Base-by-base conservation (phyloP, 192 early-diverging fungal genomes). In the Podila horticola region DNA sequence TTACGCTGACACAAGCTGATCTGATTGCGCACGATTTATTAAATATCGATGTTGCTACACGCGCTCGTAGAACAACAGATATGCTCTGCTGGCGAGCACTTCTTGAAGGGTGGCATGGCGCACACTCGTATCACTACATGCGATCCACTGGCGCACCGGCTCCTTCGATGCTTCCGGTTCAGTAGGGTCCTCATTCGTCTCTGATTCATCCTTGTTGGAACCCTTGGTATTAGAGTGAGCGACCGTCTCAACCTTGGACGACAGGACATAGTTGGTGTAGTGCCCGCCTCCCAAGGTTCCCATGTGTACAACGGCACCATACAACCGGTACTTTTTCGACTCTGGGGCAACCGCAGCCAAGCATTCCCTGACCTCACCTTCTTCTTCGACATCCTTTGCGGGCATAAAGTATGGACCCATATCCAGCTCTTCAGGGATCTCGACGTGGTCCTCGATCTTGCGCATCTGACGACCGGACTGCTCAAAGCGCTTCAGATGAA, bases 401-500 rank as follows among this genome's bases (percentile, higher is more conserved):
- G 83, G 82, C 10, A 85, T 62, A 33, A 81, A 72, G 45, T 77
- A 87, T 2, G 79, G 74, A 2, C 51, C 38, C 71, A 87, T 75
- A 34, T 87, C 84, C 12, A 87, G 34, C 50, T 74, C 69, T n/a
- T 71, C 75, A 2, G 83, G 79, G 58, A 87, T 82, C 1, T 69
- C 72, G 13, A 87, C 82, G 57, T 74, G 67, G 33, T 84, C 81
- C 28, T 87, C 79, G 26, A 87, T 75, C 62, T 87, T 87, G 63
- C 75, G 83, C 68, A 82, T 85, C 57, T 64, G 71, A 13, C 83
- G 67, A 15, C 72, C 72, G 20, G 82, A 82, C 41, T 83, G 84
- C 62, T 84, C 74, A 38, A 87, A 87, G 10, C 86, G 70, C 67
- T 87, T 87, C 50, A 87, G 51, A 48, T 87, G 86, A 28, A 87